A percentile compares a stretch with the other conserved stretches of the same genome.
Evolutionary conservation across 495 filamentous ascomycete genomes (phyloP).

Genomic region (Neurospora sp.): DNA sequence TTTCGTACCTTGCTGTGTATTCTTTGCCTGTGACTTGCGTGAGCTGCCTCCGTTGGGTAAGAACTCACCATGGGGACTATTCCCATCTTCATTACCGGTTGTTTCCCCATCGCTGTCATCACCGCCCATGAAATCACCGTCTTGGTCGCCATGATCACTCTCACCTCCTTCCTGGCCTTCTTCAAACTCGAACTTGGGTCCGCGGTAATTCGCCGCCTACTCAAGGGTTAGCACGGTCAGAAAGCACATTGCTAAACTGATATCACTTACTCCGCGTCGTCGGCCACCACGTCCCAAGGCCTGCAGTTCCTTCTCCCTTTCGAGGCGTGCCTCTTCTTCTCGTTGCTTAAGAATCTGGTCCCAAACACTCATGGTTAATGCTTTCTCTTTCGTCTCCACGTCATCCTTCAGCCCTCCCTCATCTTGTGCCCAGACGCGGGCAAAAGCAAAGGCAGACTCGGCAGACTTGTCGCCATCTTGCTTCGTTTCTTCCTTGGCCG

Average conservation of each 20-base stretch:
- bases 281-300: conserved; percentile 77
- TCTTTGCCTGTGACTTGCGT: conserved; percentile 2
- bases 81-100: conserved; percentile 12
- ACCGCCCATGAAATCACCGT: conserved; percentile 24
- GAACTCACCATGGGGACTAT: conserved; percentile 14
- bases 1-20: neutral
- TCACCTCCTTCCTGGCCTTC: conserved; percentile 18
- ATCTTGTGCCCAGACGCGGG: conserved; percentile 87
- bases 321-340: conserved; percentile 61
- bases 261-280: conserved; percentile 39
- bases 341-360: conserved; percentile 77
- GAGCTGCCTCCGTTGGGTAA: conserved; percentile 3
- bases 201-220: conserved; percentile 17
- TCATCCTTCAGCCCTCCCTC: conserved; percentile 47
- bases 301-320: conserved; percentile 52
- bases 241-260: neutral
- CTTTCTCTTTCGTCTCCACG: conserved; percentile 40
- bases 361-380: conserved; percentile 62
- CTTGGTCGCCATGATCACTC: conserved; percentile 16
- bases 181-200: conserved; percentile 20
- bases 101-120: conserved; percentile 19
- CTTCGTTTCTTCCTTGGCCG: conserved; percentile 63
- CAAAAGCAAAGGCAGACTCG: conserved; percentile 78
- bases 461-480: conserved; percentile 45
- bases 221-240: conserved; percentile 16